Conservation (phyloP, 305 asterid species). For the Caryopteris hybrid region DNA sequence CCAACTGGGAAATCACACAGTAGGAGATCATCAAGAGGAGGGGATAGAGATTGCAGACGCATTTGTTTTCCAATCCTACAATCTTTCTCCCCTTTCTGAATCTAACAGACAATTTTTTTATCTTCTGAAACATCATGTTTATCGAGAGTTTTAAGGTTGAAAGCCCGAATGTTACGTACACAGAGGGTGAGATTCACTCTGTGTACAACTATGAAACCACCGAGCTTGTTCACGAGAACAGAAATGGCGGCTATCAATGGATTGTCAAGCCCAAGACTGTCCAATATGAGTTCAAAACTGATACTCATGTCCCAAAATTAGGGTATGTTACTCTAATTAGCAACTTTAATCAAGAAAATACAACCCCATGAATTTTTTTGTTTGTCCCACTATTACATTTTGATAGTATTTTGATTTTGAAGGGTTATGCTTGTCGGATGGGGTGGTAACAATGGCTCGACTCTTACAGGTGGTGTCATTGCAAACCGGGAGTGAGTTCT, state of each 20-base stretch:
- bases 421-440: conserved; percentile 99
- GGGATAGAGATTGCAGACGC: not conserved
- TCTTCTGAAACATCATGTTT: conserved; percentile 71
- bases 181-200: conserved; percentile 69
- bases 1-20: conserved; percentile 15
- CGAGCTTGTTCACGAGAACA: conserved; percentile 82
- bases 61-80: conserved; percentile 7
- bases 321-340: conserved; percentile 38
- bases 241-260: conserved; percentile 70
- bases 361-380: not conserved
- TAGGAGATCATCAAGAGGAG: too few relatives aligned
- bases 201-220: conserved; percentile 82
- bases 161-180: conserved; percentile 83
- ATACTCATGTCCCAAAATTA: conserved; percentile 70
- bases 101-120: too few relatives aligned
- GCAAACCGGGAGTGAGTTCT: conserved; percentile 85
- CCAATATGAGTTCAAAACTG: conserved; percentile 77
- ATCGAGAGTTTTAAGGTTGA: conserved; percentile 88
- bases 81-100: too few relatives aligned
- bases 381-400: too few relatives aligned
- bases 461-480: conserved; percentile 87
- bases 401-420: not conserved
- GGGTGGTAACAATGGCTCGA: conserved; percentile 98
- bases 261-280: conserved; percentile 78
- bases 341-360: too few relatives aligned